These are phyloP conservation scores for Hymenoscyphus fraxineus DNA, from an alignment of 2,329 filamentous ascomycete species.

Conservation along the genomic window DNA sequence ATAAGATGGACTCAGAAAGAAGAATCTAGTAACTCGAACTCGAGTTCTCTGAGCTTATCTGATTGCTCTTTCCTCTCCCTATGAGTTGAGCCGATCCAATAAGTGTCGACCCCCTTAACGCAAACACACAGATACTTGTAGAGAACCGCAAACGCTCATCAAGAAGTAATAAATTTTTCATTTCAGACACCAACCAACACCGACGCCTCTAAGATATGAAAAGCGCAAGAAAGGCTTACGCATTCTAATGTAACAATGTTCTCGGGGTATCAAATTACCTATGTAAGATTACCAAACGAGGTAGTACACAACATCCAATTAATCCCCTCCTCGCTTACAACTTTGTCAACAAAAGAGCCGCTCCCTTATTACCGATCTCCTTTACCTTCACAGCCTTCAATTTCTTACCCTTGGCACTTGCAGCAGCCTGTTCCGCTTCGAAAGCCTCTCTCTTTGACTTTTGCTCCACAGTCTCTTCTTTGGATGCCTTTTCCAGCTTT, in stretches of 20 bases:
- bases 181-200: background rate
- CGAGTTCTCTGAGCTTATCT: no score
- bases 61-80: no score
- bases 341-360: constrained; percentile 58
- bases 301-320: background rate
- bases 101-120: no score
- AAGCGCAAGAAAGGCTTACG: background rate
- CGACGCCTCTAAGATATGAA: background rate
- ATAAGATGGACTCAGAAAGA: no score
- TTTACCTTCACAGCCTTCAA: constrained; percentile 38
- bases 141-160: no score
- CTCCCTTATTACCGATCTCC: constrained; percentile 58
- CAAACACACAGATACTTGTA: no score
- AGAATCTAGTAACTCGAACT: no score
- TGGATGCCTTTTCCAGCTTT: constrained; percentile 63
- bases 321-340: constrained; percentile 33
- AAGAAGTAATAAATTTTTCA: background rate
- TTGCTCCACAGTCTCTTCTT: constrained; percentile 53
- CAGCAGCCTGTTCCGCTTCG: constrained; percentile 43
- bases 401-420: constrained; percentile 42
- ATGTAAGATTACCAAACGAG: background rate
- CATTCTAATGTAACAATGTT: background rate
- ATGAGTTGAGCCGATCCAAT: no score
- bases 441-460: constrained; percentile 43
- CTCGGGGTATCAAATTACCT: constrained; percentile 2